Evolutionary conservation across 2,329 filamentous ascomycete species (phyloP), one percentile per base, ranked within the genome.

Genomic region (Pseudogymnoascus sp.): DNA sequence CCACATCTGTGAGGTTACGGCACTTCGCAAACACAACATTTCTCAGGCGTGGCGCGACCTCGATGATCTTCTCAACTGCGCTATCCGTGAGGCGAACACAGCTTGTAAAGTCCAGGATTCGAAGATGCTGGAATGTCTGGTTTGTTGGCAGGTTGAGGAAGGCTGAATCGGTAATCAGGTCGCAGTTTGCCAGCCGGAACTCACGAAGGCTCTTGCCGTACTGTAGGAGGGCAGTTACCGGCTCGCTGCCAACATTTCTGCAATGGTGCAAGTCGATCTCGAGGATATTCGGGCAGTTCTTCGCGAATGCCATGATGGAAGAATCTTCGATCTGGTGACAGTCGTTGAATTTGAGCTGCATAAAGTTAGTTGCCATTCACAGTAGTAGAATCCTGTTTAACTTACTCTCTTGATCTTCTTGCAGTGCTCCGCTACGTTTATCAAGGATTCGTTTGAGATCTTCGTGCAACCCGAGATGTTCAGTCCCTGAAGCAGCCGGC

Each of bases 1-100:
- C 88, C 54, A 84, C 82, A 74, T 99, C 93, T 1, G 94, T 97
- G 69, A 99, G 90, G 69, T 92, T 88, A 65, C 89, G 85, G 74
- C 94, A 99, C 76, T 99, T 99, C 65, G 92, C 91, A 14, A 99
- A 81, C 5, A 99, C 92, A 2, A 99, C 79, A 70, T 97, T 97
- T 60, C 94, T 87, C 59, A 99, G 80, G 9, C 92, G 86, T 5
- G 94, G 94, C 3, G 94, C 92, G 2, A 88, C 86, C 14, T 86
- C 82, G 61, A 97, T 89, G 65, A 99, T 96, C 71, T 86, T 91
- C 69, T 91, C 87, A 2, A 99, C 89, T 11, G 91, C 90, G 41
- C 87, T 85, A 71, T 99, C 94, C 32, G 90, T 91, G 62, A 99
- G 78, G 63, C 88, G 86, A 39, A 83, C 79, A 74, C 93, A 97